Conservation (phyloP, 306 rosid genomes). For the Dicorynia guianensis region DNA sequence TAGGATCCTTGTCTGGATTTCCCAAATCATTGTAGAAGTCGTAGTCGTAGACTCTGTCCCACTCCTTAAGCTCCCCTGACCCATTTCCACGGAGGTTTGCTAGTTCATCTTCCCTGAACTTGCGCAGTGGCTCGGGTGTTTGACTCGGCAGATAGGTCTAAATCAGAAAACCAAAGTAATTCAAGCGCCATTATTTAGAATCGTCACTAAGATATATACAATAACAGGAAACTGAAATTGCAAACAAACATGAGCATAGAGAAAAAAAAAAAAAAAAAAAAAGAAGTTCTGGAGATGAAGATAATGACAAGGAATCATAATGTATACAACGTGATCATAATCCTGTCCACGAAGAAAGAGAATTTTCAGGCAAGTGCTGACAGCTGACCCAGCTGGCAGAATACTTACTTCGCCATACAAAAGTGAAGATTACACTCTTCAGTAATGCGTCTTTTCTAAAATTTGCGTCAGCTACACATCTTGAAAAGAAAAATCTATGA, state of each 20-base stretch:
- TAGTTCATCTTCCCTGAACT: conserved; percentile 76
- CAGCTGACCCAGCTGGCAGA: conserved; percentile 4
- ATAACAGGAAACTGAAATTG: background rate
- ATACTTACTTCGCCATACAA: background rate
- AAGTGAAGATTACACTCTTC: background rate
- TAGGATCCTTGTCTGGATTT: conserved; percentile 63
- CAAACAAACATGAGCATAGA: background rate
- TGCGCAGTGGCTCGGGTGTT: conserved; percentile 68
- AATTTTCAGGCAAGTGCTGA: background rate
- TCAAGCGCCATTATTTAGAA: background rate
- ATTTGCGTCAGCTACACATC: no score
- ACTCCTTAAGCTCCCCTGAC: conserved; percentile 68
- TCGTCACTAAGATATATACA: background rate
- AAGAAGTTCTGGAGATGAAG: background rate
- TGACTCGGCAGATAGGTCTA: conserved; percentile 79
- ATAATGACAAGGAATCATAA: background rate
- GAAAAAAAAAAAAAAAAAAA: background rate
- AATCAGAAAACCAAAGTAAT: conserved; percentile 15
- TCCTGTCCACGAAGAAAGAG: background rate
- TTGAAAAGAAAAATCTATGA: background rate
- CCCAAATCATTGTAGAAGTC: conserved; percentile 89
- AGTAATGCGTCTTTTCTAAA: background rate
- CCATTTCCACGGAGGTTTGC: conserved; percentile 70
- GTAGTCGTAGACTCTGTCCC: conserved; percentile 98
- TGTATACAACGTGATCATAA: background rate